Percentiles rank a stretch among this genome's conserved stretches.
Evolutionary conservation across 179 eudicot species (phyloP).

Genomic region (Heliamphora pulchella): DNA sequence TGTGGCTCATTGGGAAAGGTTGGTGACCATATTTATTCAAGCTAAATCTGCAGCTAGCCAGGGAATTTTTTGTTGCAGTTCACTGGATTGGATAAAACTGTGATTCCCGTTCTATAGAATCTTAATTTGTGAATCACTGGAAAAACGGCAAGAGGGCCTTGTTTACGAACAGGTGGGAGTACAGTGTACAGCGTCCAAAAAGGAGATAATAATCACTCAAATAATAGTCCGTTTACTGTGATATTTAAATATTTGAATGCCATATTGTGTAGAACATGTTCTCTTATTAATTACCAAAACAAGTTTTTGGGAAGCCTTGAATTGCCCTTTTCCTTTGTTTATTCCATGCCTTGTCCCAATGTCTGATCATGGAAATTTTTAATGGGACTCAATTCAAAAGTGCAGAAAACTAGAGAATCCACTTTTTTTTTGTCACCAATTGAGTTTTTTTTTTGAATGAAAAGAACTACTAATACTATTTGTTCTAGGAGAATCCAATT

Average conservation of each 20-base stretch:
- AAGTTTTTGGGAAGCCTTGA: too few relatives aligned
- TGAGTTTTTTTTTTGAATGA: too few relatives aligned
- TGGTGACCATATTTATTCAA: conserved; percentile 19
- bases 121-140: background rate
- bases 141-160: background rate
- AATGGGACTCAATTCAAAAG: background rate
- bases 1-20: conserved; percentile 48
- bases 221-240: background rate
- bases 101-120: background rate
- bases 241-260: too few relatives aligned
- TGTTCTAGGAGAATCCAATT: too few relatives aligned
- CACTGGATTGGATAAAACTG: background rate
- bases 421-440: too few relatives aligned
- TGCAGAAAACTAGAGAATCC: background rate
- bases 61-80: background rate
- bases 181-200: background rate
- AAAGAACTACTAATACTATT: too few relatives aligned
- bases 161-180: background rate
- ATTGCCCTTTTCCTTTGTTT: too few relatives aligned
- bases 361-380: background rate
- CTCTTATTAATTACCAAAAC: too few relatives aligned
- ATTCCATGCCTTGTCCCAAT: too few relatives aligned
- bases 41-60: background rate
- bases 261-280: too few relatives aligned
- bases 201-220: background rate